Conservation (phyloP, 805 yeast species). For the Maudiozyma serrabonitensis region DNA sequence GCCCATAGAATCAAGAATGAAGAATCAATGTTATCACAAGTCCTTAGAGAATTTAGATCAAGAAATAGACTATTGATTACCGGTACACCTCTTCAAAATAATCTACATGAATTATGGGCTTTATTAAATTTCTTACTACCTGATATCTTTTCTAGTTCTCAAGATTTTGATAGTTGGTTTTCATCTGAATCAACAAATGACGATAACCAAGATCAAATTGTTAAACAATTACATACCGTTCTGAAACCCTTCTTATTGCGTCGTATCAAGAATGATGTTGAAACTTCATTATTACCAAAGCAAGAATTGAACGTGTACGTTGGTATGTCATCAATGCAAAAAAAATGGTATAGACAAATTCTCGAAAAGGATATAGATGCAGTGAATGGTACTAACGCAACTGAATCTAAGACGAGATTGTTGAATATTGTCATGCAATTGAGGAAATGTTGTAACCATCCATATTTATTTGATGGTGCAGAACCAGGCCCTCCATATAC, state of each 20-base stretch:
- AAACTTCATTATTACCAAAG: slow-evolving; percentile 65
- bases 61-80: slow-evolving; percentile 64
- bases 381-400: slow-evolving; percentile 67
- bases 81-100: slow-evolving; percentile 78
- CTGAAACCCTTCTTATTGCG: slow-evolving; percentile 66
- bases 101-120: slow-evolving; percentile 77
- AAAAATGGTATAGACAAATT: slow-evolving; percentile 65
- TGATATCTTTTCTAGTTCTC: slow-evolving; percentile 69
- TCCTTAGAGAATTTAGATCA: slow-evolving; percentile 62
- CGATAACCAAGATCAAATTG: slow-evolving; percentile 41
- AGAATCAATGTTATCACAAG: slow-evolving; percentile 61
- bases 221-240: slow-evolving; percentile 65
- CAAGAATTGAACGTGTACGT: slow-evolving; percentile 68
- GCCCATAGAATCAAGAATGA: slow-evolving; percentile 80
- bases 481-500: slow-evolving; percentile 87
- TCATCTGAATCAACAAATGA: slow-evolving; percentile 31
- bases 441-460: slow-evolving; percentile 79
- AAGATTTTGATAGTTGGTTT: slow-evolving; percentile 71
- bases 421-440: slow-evolving; percentile 77
- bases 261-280: slow-evolving; percentile 72
- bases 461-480: slow-evolving; percentile 77
- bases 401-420: slow-evolving; percentile 66
- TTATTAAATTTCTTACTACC: slow-evolving; percentile 66
- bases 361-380: slow-evolving; percentile 78
- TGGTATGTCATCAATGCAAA: slow-evolving; percentile 70